These are phyloP conservation scores for Ophiosphaerella narmari DNA, from an alignment of 2,329 filamentous ascomycete species.

Conservation along the genomic window DNA sequence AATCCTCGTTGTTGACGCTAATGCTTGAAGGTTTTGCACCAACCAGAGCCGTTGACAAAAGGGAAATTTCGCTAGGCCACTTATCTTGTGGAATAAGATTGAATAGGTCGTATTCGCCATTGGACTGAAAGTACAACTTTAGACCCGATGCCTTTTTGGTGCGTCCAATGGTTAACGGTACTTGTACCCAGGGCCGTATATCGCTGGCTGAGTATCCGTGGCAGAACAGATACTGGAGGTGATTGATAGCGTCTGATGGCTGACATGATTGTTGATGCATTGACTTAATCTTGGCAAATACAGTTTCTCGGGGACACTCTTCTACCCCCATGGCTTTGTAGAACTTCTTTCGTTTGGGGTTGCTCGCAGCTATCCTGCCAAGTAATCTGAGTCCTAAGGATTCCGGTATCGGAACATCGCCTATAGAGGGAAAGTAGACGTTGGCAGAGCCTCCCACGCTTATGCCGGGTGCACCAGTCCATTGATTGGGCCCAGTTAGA, in stretches of 20 bases:
- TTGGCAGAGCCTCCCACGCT: background rate
- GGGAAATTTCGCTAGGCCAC: background rate
- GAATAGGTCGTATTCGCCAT: slow-evolving; percentile 15
- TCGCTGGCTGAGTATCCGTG: background rate
- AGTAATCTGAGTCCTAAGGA: slow-evolving; percentile 12
- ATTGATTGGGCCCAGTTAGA: slow-evolving; percentile 5
- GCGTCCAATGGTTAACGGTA: slow-evolving; percentile 1
- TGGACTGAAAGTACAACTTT: slow-evolving; percentile 16
- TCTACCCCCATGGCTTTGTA: slow-evolving; percentile 19
- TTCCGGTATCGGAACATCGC: slow-evolving; percentile 10
- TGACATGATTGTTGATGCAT: background rate
- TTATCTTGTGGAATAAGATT: slow-evolving; percentile 9
- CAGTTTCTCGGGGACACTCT: slow-evolving; percentile 13
- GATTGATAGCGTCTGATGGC: background rate
- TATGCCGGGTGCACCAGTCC: slow-evolving; percentile 15
- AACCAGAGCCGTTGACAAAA: background rate
- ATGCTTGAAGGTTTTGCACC: background rate
- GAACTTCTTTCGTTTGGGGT: slow-evolving; percentile 9
- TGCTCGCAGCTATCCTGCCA: slow-evolving; percentile 6
- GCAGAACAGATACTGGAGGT: slow-evolving; percentile 18
- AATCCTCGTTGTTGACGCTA: slow-evolving; percentile 2
- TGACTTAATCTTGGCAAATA: slow-evolving; percentile 12
- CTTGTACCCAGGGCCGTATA: slow-evolving; percentile 5
- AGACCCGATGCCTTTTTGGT: background rate
- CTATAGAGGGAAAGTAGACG: slow-evolving; percentile 20